These are phyloP conservation scores for Aspergillus sclerotiicarbonarius DNA, from an alignment of 495 filamentous ascomycete genomes.

Conservation along the genomic window DNA sequence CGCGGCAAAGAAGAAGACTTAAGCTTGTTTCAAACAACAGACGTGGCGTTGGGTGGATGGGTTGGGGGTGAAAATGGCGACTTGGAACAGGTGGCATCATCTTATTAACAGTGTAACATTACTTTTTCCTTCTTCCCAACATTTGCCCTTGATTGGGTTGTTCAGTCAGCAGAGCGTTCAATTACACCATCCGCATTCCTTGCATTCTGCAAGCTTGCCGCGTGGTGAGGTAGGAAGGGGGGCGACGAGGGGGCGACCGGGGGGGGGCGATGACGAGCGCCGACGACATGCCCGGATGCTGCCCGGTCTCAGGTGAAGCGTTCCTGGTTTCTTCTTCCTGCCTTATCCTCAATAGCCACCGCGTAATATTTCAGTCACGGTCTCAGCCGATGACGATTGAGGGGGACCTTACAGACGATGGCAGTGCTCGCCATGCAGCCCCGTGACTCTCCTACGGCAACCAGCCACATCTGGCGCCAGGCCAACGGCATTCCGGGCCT, in stretches of 20 bases:
- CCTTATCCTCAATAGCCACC: conserved; percentile 1
- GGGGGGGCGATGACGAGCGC: neutral
- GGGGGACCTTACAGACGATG: conserved; percentile 19
- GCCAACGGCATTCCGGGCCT: conserved; percentile 5
- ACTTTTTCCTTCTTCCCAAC: conserved; percentile 7
- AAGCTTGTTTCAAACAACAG: conserved; percentile 33
- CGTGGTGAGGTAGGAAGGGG: neutral
- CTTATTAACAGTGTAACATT: conserved; percentile 17
- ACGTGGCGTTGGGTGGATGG: conserved; percentile 7
- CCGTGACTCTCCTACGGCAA: conserved; percentile 9
- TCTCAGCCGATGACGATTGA: neutral
- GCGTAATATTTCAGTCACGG: conserved; percentile 21
- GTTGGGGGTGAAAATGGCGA: conserved; percentile 11
- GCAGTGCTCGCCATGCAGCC: conserved; percentile 6
- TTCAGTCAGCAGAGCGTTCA: neutral
- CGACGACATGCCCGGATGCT: neutral
- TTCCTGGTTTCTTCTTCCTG: conserved; percentile 2
- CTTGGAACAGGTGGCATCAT: conserved; percentile 6
- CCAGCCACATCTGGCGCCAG: neutral
- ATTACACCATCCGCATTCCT: conserved; percentile 3
- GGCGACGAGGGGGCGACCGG: neutral
- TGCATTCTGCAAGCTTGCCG: conserved; percentile 1
- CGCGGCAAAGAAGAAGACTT: conserved; percentile 65
- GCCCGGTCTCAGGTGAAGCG: conserved; percentile 3
- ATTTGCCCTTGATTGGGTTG: neutral